Evolutionary conservation across 441 rosid genomes (phyloP), one percentile per base, ranked within the genome.

Genomic region (Arabidopsis lyrata): DNA sequence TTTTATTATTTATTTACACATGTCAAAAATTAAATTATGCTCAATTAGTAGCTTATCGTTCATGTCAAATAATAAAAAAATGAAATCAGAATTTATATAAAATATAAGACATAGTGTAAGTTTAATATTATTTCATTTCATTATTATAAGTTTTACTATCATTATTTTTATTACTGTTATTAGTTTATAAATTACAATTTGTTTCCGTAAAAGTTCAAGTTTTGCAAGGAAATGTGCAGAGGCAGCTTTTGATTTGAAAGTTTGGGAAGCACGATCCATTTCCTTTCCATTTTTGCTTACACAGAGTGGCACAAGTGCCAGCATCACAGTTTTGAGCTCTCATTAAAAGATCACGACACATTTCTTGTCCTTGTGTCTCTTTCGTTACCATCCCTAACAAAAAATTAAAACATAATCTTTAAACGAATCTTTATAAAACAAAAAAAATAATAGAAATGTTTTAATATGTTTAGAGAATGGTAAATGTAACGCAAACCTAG

Each of bases 151-250:
- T 42, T 13, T 14, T 42, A 42, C 13, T 35, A 35, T 2, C 10
- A 35, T 35, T 6, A 8, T 41, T 5, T 42, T 14, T 14, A 42
- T 41, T n/a, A 5, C 8, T 47, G 15, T 2, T 45, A 24, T 13
- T 27, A n/a, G 7, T 55, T 55, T 31, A 14, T 55, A 29, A 3
- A 31, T 55, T 3, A 54, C 2, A 55, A 55, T 15, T 20, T 20
- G 15, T 0, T 3, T 2, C 31, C 4, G 4, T 14, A 42, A 42
- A 13, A 14, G n/a, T 5, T 44, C 36, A 56, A 56, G 2, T 8
- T 56, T n/a, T 35, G 22, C 61, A 56, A n/a, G 39, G 20, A 56
- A 56, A 56, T 8, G 41, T 32, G 39, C 61, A 56, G 14, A 31
- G 10, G 9, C 61, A 56, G 5, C 61, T 56, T 13, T 8, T 56